phyloP scores from a whole-genome alignment of 2,329 filamentous ascomycete species.

The Akanthomyces dipterigenus region DNA sequence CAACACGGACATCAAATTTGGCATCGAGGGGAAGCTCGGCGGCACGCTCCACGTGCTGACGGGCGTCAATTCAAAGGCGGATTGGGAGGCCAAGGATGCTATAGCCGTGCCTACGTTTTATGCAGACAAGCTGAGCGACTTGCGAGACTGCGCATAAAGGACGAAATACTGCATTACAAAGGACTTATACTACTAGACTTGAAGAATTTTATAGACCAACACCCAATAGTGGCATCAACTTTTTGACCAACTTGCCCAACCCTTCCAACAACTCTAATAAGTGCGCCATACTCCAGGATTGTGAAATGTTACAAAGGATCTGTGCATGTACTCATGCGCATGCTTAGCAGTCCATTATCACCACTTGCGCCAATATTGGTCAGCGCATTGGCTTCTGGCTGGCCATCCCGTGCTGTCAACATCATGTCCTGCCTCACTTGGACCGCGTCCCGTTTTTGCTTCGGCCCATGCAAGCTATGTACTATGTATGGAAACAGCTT shows the following conservation, averaged over 20 bases:
- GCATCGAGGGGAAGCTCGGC: conserved; percentile 81
- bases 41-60: conserved; percentile 89
- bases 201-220: not conserved
- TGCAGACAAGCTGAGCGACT: conserved; percentile 75
- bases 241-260: not conserved
- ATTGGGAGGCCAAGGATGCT: conserved; percentile 66
- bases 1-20: conserved; percentile 95
- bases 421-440: too few species aligned
- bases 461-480: not conserved
- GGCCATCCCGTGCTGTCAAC: too few species aligned
- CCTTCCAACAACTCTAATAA: not conserved
- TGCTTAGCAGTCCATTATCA: too few species aligned
- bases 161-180: not conserved
- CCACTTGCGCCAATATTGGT: too few species aligned
- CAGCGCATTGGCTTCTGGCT: too few species aligned
- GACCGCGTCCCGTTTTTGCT: too few species aligned
- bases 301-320: too few species aligned
- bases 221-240: not conserved
- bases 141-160: conserved; percentile 33
- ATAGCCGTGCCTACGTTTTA: conserved; percentile 72
- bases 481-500: not conserved
- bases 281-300: not conserved
- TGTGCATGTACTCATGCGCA: not conserved
- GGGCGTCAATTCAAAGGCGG: conserved; percentile 78
- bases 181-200: not conserved